Conservation (phyloP, 148 eudicot genomes). For the Rheum nobile region DNA sequence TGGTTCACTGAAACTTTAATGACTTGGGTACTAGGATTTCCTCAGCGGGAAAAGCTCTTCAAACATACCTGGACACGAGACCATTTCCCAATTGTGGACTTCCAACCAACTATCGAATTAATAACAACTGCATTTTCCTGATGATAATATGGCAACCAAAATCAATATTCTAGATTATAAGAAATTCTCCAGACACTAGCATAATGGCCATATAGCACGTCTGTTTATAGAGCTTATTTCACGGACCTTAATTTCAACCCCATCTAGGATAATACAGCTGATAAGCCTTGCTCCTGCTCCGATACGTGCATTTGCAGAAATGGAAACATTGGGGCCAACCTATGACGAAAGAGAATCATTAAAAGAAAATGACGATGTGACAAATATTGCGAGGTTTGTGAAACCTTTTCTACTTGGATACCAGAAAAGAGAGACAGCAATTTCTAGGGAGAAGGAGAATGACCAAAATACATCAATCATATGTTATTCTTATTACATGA, state of each 20-base stretch:
- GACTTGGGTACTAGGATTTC: background rate
- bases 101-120: slow-evolving; percentile 62
- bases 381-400: background rate
- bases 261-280: slow-evolving; percentile 56
- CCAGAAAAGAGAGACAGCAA: background rate
- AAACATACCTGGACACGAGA: slow-evolving; percentile 52
- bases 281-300: slow-evolving; percentile 64
- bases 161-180: background rate
- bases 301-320: slow-evolving; percentile 63
- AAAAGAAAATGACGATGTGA: background rate
- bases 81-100: slow-evolving; percentile 60
- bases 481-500: background rate
- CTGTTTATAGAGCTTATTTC: background rate
- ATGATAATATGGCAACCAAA: background rate
- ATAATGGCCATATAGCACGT: background rate
- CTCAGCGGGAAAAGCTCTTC: background rate
- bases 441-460: background rate
- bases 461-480: background rate
- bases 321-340: slow-evolving; percentile 71
- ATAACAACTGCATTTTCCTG: slow-evolving; percentile 68
- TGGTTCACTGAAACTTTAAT: background rate
- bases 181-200: background rate
- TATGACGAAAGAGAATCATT: slow-evolving; percentile 12
- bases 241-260: slow-evolving; percentile 52
- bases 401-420: background rate